These are phyloP conservation scores for Aureobasidium sp. DNA, from an alignment of 2,329 filamentous ascomycete species.

Conservation along the genomic window DNA sequence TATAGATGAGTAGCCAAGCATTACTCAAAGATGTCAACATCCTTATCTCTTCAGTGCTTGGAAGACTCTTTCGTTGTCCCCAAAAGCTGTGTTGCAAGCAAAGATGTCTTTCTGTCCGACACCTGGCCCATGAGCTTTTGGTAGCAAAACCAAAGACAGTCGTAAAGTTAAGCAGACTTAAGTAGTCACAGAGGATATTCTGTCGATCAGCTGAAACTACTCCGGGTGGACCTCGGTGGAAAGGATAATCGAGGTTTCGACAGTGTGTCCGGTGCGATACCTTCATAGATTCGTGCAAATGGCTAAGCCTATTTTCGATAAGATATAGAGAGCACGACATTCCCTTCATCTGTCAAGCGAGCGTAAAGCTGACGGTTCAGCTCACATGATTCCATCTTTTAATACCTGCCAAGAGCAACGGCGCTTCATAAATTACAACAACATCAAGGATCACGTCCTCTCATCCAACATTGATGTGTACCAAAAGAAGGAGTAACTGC, in stretches of 20 bases:
- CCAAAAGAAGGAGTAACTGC: neutral
- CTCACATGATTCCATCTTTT: neutral
- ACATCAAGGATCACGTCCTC: conserved; percentile 1
- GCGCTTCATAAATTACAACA: conserved; percentile 6
- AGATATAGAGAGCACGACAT: conserved; percentile 3
- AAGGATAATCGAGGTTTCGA: conserved; percentile 1
- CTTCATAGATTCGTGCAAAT: neutral
- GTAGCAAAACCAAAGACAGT: conserved; percentile 1
- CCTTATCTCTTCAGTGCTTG: neutral
- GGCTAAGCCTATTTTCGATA: neutral
- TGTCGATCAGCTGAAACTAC: neutral
- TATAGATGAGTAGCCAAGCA: neutral
- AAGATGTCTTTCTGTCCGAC: conserved; percentile 1
- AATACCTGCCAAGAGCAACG: conserved; percentile 1
- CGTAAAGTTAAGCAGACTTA: neutral
- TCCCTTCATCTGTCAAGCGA: conserved; percentile 1
- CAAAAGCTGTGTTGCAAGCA: neutral
- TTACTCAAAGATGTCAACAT: neutral
- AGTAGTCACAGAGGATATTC: neutral
- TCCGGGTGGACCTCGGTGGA: neutral
- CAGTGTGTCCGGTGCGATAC: conserved; percentile 3
- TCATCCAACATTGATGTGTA: conserved; percentile 2
- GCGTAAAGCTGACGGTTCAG: neutral
- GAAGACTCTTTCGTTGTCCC: neutral
- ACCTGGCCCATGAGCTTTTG: neutral